phyloP scores from a whole-genome alignment of 192 early-diverging fungal genomes.

The Linderina pennispora region DNA sequence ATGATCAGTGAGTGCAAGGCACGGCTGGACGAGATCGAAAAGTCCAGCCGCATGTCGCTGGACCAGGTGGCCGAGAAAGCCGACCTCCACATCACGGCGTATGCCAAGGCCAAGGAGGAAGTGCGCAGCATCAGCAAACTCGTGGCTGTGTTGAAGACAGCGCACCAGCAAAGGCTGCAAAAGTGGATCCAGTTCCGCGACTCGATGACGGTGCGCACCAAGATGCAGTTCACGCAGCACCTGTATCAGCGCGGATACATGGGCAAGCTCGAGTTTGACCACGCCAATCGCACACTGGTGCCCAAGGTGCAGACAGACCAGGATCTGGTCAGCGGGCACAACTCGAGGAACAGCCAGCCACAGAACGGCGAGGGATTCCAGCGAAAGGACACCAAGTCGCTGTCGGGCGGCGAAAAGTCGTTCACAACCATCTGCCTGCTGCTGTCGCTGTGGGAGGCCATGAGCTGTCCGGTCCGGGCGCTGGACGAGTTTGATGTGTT shows the following conservation, averaged over 20 bases:
- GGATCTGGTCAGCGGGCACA: slow-evolving; percentile 22
- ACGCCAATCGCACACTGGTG: slow-evolving; percentile 53
- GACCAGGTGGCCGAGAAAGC: slow-evolving; percentile 59
- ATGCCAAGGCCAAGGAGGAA: slow-evolving; percentile 49
- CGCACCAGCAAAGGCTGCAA: slow-evolving; percentile 53
- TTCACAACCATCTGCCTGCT: slow-evolving; percentile 93
- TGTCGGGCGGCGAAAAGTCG: slow-evolving; percentile 97
- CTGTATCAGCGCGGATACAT: slow-evolving; percentile 77
- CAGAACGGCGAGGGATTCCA: slow-evolving; percentile 8
- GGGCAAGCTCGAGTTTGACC: slow-evolving; percentile 74
- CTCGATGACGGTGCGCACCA: slow-evolving; percentile 71
- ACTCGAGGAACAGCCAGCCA: not conserved
- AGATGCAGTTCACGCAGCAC: slow-evolving; percentile 63
- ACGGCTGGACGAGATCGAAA: slow-evolving; percentile 53
- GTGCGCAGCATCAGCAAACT: slow-evolving; percentile 48
- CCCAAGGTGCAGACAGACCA: slow-evolving; percentile 56
- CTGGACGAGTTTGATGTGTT: slow-evolving; percentile 99
- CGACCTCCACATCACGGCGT: slow-evolving; percentile 42
- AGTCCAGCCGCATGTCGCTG: slow-evolving; percentile 50
- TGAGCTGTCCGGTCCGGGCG: slow-evolving; percentile 86
- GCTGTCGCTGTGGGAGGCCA: slow-evolving; percentile 88
- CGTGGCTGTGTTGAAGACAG: slow-evolving; percentile 47
- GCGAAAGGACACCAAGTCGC: slow-evolving; percentile 80
- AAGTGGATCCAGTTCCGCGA: slow-evolving; percentile 64
- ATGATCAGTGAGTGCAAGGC: slow-evolving; percentile 50